Base-by-base conservation (phyloP, 306 rosid species). In the Carpinus viminea region DNA sequence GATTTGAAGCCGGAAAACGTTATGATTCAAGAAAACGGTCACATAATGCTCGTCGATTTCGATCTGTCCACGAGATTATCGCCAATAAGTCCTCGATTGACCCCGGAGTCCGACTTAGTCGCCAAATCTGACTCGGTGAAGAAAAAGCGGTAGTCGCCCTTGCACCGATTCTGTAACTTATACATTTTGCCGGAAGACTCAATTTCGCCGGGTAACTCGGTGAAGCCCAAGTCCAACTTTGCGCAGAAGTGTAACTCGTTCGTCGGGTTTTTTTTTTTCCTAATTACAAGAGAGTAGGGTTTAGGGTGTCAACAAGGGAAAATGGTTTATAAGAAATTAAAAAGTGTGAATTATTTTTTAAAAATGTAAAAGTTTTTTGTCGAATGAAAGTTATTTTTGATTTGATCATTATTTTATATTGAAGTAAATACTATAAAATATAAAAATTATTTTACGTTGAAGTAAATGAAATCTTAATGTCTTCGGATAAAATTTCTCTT, bases 1-100 rank as follows among this genome's bases (percentile, higher is more conserved):
- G 98, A 95, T 88, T 85, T 95, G 81, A 95, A 95, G 86, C 98
- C 98, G 0, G 98, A 95, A 31, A 95, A 95, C 59, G 79, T 95
- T 18, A 85, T 95, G 93, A 78, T 95, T 55, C 98, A 92, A 91
- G 86, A 89, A 66, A 85, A 80, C 24, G 98, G 98, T 59, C 98
- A 95, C 82, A 87, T 95, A 55, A 92, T 95, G 98, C 86, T 95
- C 13, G 91, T 95, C 8, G 98, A 95, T 88, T 95, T 92, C 77
- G 98, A 95, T 61, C 91, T 95, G 65, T 90, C 98, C 26, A 88
- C 91, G 43, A 87, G 83, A 31, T 83, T 95, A 1, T 70, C 87
- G n/a, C 85, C 83, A 0, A 88, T 43, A 47, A 77, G 87, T 31
- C 82, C 89, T 17, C 79, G 55, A 46, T 72, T 90, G 0, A 61